Conservation (phyloP, 805 yeast species). For the Komagataella phaffii region DNA sequence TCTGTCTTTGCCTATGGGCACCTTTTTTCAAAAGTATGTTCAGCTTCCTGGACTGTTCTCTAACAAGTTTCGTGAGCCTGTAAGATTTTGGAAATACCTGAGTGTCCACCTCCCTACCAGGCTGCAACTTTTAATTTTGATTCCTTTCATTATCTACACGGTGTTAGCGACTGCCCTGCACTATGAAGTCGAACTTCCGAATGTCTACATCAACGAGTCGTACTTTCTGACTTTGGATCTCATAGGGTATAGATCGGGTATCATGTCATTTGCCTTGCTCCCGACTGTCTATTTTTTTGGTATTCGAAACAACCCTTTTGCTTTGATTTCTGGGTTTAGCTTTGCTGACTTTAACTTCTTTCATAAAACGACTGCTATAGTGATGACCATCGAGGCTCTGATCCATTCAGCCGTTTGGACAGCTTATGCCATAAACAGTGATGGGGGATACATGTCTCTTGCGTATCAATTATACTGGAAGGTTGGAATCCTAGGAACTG, state of each 20-base stretch:
- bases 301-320: constrained; percentile 59
- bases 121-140: constrained; percentile 14
- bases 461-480: constrained; percentile 29
- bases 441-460: constrained; percentile 22
- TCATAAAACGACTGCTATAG: constrained; percentile 57
- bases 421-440: constrained; percentile 19
- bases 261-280: constrained; percentile 34
- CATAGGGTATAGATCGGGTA: constrained; percentile 41
- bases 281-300: constrained; percentile 55
- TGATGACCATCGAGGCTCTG: constrained; percentile 30
- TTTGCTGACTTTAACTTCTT: constrained; percentile 45
- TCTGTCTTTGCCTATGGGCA: not conserved
- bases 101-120: constrained; percentile 7
- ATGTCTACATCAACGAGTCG: constrained; percentile 19
- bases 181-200: constrained; percentile 21
- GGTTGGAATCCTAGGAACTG: constrained; percentile 18
- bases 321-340: constrained; percentile 46
- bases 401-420: constrained; percentile 51
- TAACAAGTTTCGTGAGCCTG: not conserved
- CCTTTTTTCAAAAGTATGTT: constrained; percentile 2
- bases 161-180: constrained; percentile 21
- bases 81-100: not conserved
- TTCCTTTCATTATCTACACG: constrained; percentile 16
- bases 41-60: constrained; percentile 1
- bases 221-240: constrained; percentile 17